phyloP scores from a whole-genome alignment of 805 yeast genomes.

The Zygosaccharomyces pseudorouxii region DNA sequence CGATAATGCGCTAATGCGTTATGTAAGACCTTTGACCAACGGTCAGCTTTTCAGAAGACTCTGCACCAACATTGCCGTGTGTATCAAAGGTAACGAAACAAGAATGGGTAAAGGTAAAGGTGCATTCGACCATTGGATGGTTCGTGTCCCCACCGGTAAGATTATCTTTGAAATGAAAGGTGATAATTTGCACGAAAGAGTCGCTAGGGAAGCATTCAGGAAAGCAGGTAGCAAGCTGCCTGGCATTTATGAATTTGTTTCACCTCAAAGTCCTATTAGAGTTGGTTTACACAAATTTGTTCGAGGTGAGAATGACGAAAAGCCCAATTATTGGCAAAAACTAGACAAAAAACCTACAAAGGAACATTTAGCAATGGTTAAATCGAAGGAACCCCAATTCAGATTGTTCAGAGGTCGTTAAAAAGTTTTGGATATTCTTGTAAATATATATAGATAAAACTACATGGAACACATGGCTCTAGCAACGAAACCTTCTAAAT shows the following conservation, averaged over 20 bases:
- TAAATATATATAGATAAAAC: constrained; percentile 10
- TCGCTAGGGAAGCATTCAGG: constrained; percentile 85
- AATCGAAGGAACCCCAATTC: constrained; percentile 49
- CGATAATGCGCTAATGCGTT: constrained; percentile 77
- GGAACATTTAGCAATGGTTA: constrained; percentile 52
- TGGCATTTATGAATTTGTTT: constrained; percentile 83
- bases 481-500: constrained; percentile 91
- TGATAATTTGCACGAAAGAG: constrained; percentile 74
- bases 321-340: constrained; percentile 50
- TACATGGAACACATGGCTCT: constrained; percentile 69
- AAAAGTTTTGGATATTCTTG: constrained; percentile 8
- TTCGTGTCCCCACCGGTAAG: constrained; percentile 92
- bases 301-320: constrained; percentile 35
- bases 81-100: constrained; percentile 95
- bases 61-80: constrained; percentile 81
- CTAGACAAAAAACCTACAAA: constrained; percentile 59
- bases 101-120: constrained; percentile 99
- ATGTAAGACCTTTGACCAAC: constrained; percentile 60
- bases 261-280: constrained; percentile 58
- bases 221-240: constrained; percentile 91
- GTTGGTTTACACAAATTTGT: constrained; percentile 61
- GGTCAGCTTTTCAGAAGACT: constrained; percentile 78
- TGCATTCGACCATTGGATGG: constrained; percentile 95
- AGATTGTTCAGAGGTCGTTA: constrained; percentile 60
- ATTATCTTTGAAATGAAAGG: constrained; percentile 79